Base-by-base conservation (phyloP, 768 basidiomycete genomes). In the Boletus huronensis region DNA sequence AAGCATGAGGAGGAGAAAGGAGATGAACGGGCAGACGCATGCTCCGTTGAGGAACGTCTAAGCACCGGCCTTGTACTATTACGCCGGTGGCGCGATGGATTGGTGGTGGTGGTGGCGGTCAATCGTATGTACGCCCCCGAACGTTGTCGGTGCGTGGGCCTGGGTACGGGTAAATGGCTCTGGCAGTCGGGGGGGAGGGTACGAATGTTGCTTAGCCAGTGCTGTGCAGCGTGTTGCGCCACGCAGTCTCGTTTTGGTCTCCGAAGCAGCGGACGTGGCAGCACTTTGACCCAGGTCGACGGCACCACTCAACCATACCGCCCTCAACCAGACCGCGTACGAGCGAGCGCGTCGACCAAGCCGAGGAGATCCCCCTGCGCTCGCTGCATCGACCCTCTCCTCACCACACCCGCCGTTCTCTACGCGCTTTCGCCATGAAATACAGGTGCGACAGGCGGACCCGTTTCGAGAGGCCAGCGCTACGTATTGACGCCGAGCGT, bases 361-460 rank as follows among this genome's bases (percentile, higher is more conserved):
- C 5, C 5, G 69, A 69, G 59, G 59, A 65, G 38, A 69, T 69
- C 8, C 70, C 70, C 16, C 59, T 69, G 23, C 68, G 14, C 14
- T 21, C 44, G 14, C 34, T 63, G 11, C 36, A 38, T 29, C 41
- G 50, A 47, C 50, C 53, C 4, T 40, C 48, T 21, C 40, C n/a
- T 17, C 29, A 21, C 16, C 40, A 43, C 21, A 11, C 31, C 4
- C 32, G 46, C 7, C 55, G 17, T 25, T 55, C 59, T n/a, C 34
- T 57, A 19, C 55, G 48, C 26, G 49, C 52, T 7, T 58, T 64
- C 3, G 63, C 67, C 10, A 71, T 73, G 70, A 73, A 73, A 52
- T 71, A 62, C n/a, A 73, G 70, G 70, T 73, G n/a, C n/a, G 51
- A 19, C 32, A 16, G n/a, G 19, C 39, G n/a, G 39, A 39, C n/a